These are phyloP conservation scores for Thelonectria olida DNA, from an alignment of 2,329 filamentous ascomycete genomes.

Conservation along the genomic window DNA sequence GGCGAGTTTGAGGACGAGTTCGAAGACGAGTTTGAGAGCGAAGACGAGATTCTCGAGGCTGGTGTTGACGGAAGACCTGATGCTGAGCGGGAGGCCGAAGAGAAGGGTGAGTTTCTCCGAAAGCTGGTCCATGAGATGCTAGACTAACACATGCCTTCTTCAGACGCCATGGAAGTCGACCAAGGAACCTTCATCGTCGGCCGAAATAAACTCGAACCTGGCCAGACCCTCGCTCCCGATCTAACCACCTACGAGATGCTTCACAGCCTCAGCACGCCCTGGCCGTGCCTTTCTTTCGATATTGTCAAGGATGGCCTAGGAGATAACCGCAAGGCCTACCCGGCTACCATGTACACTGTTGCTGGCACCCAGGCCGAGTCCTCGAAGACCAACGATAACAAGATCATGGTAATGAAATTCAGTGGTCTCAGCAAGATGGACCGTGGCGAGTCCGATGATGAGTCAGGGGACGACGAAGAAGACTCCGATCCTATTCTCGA, in stretches of 20 bases:
- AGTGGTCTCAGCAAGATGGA: slow-evolving; percentile 92
- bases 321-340: slow-evolving; percentile 90
- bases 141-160: neutral
- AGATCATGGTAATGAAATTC: slow-evolving; percentile 95
- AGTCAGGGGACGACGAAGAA: slow-evolving; percentile 79
- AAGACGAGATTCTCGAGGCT: slow-evolving; percentile 92
- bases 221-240: slow-evolving; percentile 91
- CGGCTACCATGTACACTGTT: slow-evolving; percentile 93
- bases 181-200: slow-evolving; percentile 96
- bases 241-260: slow-evolving; percentile 97
- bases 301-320: slow-evolving; percentile 87
- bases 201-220: slow-evolving; percentile 87
- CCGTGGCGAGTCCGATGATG: slow-evolving; percentile 71
- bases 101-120: slow-evolving; percentile 60
- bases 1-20: slow-evolving; percentile 96
- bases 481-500: slow-evolving; percentile 90
- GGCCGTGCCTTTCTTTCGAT: slow-evolving; percentile 97
- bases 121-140: neutral
- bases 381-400: slow-evolving; percentile 81
- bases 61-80: slow-evolving; percentile 93
- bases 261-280: slow-evolving; percentile 90
- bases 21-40: slow-evolving; percentile 87
- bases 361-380: slow-evolving; percentile 91
- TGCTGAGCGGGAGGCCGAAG: slow-evolving; percentile 90
- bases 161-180: slow-evolving; percentile 90